Evolutionary conservation across 2,329 filamentous ascomycete species (phyloP).

Genomic region (Claviceps arundinis): DNA sequence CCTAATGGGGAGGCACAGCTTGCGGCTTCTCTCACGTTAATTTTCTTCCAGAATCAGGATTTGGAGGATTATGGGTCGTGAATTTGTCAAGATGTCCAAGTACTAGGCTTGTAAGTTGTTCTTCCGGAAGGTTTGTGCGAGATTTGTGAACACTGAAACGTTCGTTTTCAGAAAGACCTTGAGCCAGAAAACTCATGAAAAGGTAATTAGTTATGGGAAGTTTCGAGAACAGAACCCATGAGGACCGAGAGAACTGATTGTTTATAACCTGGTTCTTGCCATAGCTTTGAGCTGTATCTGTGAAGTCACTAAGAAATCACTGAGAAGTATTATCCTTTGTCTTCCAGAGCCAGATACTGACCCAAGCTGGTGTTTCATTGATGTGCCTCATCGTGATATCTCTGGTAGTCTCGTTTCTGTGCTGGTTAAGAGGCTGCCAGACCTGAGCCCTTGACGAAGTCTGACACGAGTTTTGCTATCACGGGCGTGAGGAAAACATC

Average conservation of each 20-base stretch:
- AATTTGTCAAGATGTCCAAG: too few species aligned
- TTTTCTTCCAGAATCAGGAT: too few species aligned
- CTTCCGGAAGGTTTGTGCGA: not conserved
- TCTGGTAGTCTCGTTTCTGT: not conserved
- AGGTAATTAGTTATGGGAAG: not conserved
- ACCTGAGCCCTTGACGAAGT: not conserved
- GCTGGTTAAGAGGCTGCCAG: not conserved
- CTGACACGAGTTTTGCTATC: too few species aligned
- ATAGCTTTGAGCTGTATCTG: not conserved
- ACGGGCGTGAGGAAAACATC: not conserved
- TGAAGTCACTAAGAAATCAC: too few species aligned
- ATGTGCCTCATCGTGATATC: constrained; percentile 6
- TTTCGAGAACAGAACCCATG: not conserved
- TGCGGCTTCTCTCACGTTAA: too few species aligned
- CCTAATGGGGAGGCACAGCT: too few species aligned
- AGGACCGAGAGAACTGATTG: not conserved
- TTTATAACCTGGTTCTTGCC: not conserved
- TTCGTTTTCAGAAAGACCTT: not conserved
- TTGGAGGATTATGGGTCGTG: too few species aligned
- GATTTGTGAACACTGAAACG: not conserved
- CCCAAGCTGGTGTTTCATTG: not conserved
- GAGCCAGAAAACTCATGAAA: not conserved
- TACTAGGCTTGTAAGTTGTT: too few species aligned
- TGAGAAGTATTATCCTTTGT: not conserved
- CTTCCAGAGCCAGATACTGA: not conserved